A percentile compares a stretch with the other conserved stretches of the same genome.
phyloP scores from a whole-genome alignment of 1,284 basidiomycete genomes.

The Ceratobasidium papillatum region DNA sequence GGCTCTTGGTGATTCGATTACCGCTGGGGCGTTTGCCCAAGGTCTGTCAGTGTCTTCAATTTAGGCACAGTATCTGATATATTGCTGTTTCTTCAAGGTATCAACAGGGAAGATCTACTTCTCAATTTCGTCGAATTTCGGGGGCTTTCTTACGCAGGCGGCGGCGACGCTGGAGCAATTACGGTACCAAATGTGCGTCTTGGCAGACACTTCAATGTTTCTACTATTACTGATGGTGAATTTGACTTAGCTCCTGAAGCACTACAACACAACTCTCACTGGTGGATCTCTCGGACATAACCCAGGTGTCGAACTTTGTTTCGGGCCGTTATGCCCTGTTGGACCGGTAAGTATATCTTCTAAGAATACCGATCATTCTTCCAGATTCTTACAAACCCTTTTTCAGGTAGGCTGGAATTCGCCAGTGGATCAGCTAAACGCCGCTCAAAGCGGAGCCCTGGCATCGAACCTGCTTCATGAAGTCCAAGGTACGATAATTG shows the following conservation, averaged over 20 bases:
- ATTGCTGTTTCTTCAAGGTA: neutral
- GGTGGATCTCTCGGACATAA: slow-evolving; percentile 44
- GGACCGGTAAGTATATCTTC: slow-evolving; percentile 22
- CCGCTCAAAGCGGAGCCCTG: slow-evolving; percentile 45
- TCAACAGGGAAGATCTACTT: slow-evolving; percentile 31
- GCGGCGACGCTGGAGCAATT: slow-evolving; percentile 50
- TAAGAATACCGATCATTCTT: neutral
- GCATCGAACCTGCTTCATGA: slow-evolving; percentile 45
- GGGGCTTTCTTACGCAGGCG: slow-evolving; percentile 53
- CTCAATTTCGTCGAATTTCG: slow-evolving; percentile 51
- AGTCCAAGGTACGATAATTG: slow-evolving; percentile 39
- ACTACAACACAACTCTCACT: slow-evolving; percentile 40
- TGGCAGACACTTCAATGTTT: neutral
- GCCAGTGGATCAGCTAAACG: slow-evolving; percentile 44
- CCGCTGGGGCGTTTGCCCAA: slow-evolving; percentile 52
- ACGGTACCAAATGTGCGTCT: slow-evolving; percentile 50
- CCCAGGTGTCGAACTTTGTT: slow-evolving; percentile 42
- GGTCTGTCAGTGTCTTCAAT: slow-evolving; percentile 3
- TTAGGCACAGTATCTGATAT: neutral
- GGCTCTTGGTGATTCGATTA: slow-evolving; percentile 55
- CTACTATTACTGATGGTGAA: neutral
- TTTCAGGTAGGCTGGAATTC: slow-evolving; percentile 44
- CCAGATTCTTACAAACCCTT: neutral
- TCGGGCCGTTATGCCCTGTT: slow-evolving; percentile 40
- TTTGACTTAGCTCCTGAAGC: slow-evolving; percentile 42